These are phyloP conservation scores for Leccinum disarticulatum DNA, from an alignment of 768 basidiomycete genomes.

Conservation along the genomic window DNA sequence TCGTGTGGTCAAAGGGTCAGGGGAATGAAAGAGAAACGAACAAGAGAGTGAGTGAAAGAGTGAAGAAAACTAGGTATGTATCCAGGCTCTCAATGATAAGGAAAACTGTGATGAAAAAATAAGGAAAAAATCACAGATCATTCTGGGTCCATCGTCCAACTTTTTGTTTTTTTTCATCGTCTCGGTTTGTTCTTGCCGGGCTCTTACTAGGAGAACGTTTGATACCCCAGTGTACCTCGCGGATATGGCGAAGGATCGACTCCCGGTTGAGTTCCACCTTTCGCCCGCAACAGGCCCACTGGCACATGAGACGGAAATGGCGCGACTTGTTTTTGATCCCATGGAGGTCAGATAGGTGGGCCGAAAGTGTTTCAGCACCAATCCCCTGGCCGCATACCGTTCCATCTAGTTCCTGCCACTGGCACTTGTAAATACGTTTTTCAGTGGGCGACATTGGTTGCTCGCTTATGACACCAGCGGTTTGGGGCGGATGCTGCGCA, in stretches of 20 bases:
- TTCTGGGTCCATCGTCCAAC: constrained; percentile 4
- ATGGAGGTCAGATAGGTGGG: constrained; percentile 16
- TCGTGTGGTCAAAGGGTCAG: background rate
- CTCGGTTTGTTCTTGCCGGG: background rate
- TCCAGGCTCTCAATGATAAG: no score
- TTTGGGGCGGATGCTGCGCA: background rate
- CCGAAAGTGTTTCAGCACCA: background rate
- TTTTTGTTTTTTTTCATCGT: constrained; percentile 3
- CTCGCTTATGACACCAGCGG: background rate
- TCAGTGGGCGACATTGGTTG: background rate
- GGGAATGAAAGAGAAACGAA: constrained; percentile 6
- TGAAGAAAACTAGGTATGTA: constrained; percentile 6
- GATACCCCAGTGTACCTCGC: constrained; percentile 14
- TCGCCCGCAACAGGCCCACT: constrained; percentile 12
- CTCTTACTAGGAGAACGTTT: constrained; percentile 12
- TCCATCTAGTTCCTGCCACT: constrained; percentile 9
- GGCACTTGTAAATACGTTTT: background rate
- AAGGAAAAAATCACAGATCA: no score
- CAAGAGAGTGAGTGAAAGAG: background rate
- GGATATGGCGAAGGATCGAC: constrained; percentile 18
- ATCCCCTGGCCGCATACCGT: constrained; percentile 1
- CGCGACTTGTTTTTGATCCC: constrained; percentile 14
- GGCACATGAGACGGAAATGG: background rate
- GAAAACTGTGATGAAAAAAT: background rate
- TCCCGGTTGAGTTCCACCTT: constrained; percentile 15